Evolutionary conservation across 306 rosid genomes (phyloP), one percentile per base, ranked within the genome.

Genomic region (Prosopis cineraria): DNA sequence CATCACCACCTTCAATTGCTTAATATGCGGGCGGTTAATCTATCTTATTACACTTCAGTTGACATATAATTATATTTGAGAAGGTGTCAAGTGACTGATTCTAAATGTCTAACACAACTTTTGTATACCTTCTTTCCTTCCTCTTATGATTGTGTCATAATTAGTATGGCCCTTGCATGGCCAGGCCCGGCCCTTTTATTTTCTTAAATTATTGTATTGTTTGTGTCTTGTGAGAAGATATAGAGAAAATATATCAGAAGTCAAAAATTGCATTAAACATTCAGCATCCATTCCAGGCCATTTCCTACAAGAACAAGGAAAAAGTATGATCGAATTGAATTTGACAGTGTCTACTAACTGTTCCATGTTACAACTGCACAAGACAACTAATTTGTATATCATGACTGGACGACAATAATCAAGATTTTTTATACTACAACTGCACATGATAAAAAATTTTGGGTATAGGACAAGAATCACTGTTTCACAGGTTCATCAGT

Each of bases 381-480:
- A 19, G 8, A 48, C 9, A 52, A 52, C 13, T 52, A 45, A 45
- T 45, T 45, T 45, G 59, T 20, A 52, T n/a, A 20, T n/a, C 10
- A 48, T 19, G 10, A 45, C 52, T 19, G 56, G 24, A n/a, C 22
- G 12, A 1, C 1, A 52, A 52, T 62, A 62, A 78, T 66, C 74
- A 72, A 36, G 78, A 75, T 79, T 85, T 56, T 58, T 74, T 58
- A 64, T 75, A 52, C 60, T 47, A 76, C 62, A 68, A 25, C 24
- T 24, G 60, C 56, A 64, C 72, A 60, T 58, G 30, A 77, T 50
- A 68, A 81, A 24, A 34, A 25, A 64, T 36, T 58, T 58, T 48
- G 7, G 31, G 60, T 13, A 45, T 9, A n/a, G 36, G 36, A 20
- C 47, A 63, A 80, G 44, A 41, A 27, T 14, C 29, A 17, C 2